Evolutionary conservation across 2,329 filamentous ascomycete species (phyloP), one percentile per base, ranked within the genome.

Genomic region (Aspergillus hiratsukae): DNA sequence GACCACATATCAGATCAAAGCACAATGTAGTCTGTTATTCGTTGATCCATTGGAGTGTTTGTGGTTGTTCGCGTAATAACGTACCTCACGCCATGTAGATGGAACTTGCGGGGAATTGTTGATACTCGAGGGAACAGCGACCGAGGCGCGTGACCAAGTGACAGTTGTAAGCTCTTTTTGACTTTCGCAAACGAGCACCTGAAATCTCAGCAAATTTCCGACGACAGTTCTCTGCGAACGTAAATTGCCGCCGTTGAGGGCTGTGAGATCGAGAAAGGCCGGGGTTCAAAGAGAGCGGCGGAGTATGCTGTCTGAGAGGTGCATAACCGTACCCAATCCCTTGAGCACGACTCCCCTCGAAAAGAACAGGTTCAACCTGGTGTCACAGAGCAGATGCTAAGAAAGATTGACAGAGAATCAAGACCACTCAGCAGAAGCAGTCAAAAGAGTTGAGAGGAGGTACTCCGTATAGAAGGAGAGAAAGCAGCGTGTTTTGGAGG

Each of bases 211-310:
- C n/a, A 25, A 21, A n/a, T 19, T 31, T 29, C 21, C 37, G 43
- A 29, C 49, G 21, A 50, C 37, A 48, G 25, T 27, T 23, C 37
- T 53, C 23, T 45, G 45, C 31, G 29, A 55, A 50, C 31, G 58
- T 29, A 49, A 61, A 50, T 37, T 56, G 56, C 57, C 60, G 49
- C 61, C 52, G 62, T 60, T 49, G 52, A 62, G 53, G 52, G 54
- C 54, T 54, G 58, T 48, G 58, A 54, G 54, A 56, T 59, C 55
- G 53, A 46, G 49, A 62, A 61, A 61, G 58, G 51, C 63, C 63
- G 59, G 61, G 58, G 66, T 63, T 66, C 63, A 66, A 64, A 63
- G 64, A 65, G 68, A 69, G 66, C 67, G 68, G 69, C 67, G 68
- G 64, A 71, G 68, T 65, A 68, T 58, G 62, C 64, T 67, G 64